These are phyloP conservation scores for Edaphochlamys debaryana DNA, from an alignment of 139 green algal genomes.

Conservation along the genomic window DNA sequence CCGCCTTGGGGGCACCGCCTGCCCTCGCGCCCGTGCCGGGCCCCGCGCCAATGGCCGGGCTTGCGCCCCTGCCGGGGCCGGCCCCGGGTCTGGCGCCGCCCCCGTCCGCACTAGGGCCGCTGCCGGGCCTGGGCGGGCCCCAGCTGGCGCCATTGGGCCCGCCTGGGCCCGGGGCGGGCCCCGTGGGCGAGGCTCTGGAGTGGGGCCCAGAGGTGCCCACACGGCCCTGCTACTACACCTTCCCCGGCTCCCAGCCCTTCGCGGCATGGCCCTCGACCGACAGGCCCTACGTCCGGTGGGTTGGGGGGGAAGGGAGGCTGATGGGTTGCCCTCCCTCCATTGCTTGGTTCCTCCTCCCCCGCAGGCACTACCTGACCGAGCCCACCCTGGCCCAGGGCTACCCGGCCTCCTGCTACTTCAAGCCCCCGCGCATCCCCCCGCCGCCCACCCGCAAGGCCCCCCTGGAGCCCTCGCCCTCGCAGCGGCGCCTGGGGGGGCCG, in stretches of 20 bases:
- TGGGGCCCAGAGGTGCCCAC: not conserved
- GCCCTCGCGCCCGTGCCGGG: no score
- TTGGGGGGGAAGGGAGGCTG: not conserved
- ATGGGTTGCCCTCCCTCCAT: not conserved
- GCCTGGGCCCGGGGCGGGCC: no score
- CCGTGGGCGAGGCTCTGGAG: not conserved
- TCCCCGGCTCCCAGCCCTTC: not conserved
- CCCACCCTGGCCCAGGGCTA: not conserved
- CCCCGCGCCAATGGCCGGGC: no score
- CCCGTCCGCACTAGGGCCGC: not conserved
- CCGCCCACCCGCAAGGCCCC: not conserved
- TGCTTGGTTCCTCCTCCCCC: not conserved
- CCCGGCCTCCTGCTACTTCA: constrained; percentile 6
- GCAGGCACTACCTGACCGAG: constrained; percentile 20
- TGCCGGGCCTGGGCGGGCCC: no score
- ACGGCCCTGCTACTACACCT: not conserved
- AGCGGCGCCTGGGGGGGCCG: no score
- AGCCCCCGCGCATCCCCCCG: not conserved
- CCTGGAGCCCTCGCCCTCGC: not conserved
- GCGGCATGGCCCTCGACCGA: not conserved
- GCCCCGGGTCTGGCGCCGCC: not conserved
- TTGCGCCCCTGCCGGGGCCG: no score
- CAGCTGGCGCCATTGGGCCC: no score
- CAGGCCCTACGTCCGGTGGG: constrained; percentile 17
- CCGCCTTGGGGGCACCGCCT: no score